Evolutionary conservation across 768 basidiomycete genomes (phyloP).

Genomic region (Clavulina sp.): DNA sequence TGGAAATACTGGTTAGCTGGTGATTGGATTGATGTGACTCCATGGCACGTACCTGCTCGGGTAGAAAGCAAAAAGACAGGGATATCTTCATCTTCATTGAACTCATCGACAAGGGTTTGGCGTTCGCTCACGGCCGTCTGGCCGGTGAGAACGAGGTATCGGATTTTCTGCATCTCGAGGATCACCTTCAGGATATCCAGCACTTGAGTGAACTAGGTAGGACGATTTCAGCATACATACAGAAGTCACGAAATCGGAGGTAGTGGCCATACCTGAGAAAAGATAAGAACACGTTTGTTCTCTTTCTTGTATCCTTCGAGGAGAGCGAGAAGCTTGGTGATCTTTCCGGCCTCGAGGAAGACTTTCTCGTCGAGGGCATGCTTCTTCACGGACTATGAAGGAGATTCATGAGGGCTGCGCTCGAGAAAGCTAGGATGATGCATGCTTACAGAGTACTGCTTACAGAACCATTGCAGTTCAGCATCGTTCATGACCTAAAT

Average conservation of each 20-base stretch:
- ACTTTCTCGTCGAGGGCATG: conserved; percentile 56
- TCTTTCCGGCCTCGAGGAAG: conserved; percentile 79
- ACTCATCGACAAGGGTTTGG: conserved; percentile 88
- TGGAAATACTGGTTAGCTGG: not conserved
- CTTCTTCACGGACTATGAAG: conserved; percentile 39
- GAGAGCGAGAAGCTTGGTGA: conserved; percentile 52
- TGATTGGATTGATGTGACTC: not conserved
- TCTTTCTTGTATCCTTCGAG: conserved; percentile 48
- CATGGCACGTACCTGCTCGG: conserved; percentile 37
- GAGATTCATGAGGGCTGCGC: not conserved
- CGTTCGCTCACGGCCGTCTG: conserved; percentile 86
- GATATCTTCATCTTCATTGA: conserved; percentile 70
- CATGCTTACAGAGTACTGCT: conserved; percentile 58
- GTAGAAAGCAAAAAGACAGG: conserved; percentile 82
- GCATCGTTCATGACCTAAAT: conserved; percentile 85
- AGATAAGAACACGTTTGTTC: conserved; percentile 73
- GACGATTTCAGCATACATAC: not conserved
- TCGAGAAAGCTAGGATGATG: not conserved
- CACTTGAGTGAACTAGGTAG: conserved; percentile 86
- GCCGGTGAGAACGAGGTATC: conserved; percentile 76
- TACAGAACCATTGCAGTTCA: conserved; percentile 76
- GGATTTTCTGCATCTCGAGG: conserved; percentile 50
- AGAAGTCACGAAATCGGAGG: not conserved
- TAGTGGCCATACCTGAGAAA: conserved; percentile 60
- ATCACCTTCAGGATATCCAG: conserved; percentile 82